Base-by-base conservation (phyloP, 331 rosid genomes). In the Ulmus americana region DNA sequence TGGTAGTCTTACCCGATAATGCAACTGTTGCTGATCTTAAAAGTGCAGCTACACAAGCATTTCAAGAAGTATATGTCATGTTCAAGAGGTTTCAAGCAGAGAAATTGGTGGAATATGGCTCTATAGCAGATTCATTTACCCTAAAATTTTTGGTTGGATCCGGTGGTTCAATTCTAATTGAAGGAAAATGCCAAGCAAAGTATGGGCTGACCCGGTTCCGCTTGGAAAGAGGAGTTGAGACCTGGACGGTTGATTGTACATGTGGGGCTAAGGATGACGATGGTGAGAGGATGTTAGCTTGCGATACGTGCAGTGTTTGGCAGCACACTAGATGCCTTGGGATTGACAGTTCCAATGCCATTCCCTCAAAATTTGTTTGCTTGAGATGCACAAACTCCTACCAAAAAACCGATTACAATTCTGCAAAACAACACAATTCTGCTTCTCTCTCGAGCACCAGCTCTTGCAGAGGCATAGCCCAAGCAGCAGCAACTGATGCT, bases 261-360 rank as follows among this genome's bases (percentile, higher is more conserved):
- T 88, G 91, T 40, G 95, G 95, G 57, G 85, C 95, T 3, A 81
- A 73, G 79, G 95, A 88, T 45, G 95, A 88, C 55, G 89, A 88
- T 67, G 95, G 95, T 15, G 95, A 88, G 61, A 83, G 74, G 52
- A 87, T 87, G 95, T 61, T 87, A 39, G 91, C 86, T 63, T 87
- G 95, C 79, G 95, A 88, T 73, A 75, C 72, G 1, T 88, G 95
- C 63, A 81, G 89, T 38, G 84, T 88, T 46, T 88, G 91, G 95
- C 89, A 73, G 69, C 95, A 88, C 62, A 83, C 91, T 0, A 83
- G 95, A 55, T 88, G 95, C 56, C 82, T 85, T 44, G 89, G 95
- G 11, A 79, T 88, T 58, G 70, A 71, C 42, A 69, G 48, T 39
- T 68, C 81, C 0, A 76, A 74, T 28, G 82, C 52, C 0, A 73